Base-by-base conservation (phyloP, 306 rosid species). In the Medicago ruthenica region DNA sequence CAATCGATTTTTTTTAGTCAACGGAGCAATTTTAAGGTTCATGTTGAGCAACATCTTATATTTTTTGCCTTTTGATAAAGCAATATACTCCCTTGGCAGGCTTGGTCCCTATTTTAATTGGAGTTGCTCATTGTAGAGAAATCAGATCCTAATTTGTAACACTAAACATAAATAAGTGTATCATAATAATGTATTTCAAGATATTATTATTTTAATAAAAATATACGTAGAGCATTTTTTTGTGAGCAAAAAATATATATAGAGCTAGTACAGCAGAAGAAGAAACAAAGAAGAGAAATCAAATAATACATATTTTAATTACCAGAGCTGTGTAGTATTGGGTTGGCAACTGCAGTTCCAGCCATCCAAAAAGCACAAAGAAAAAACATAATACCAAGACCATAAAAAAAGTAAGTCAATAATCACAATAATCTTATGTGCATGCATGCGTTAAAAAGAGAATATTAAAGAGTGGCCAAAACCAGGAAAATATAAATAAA, bases 301-400 rank as follows among this genome's bases (percentile, higher is more conserved):
- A n/a, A n/a, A 47, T 47, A 47, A 47, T 47, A 14, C 0, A 9
- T 55, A 70, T 8, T 83, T 65, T 59, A 67, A 48, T 80, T 86
- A 95, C 99, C 96, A 95, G 90, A 78, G 97, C 99, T 53, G 97
- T 95, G 70, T 95, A 95, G 72, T 79, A 91, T 69, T 95, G 99
- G 54, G 99, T 95, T 0, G 97, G 99, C 82, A 95, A 68, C 99
- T 95, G 93, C 86, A 83, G 44, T 71, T 18, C 71, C 82, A 82
- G 51, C 75, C 77, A 78, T 75, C 51, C 51, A 69, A 50, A 76
- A 44, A 44, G 50, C 39, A 53, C 2, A 27, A 13, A n/a, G 37
- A 31, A 13, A 13, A 24, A 24, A 24, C 27, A 27, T 27, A n/a
- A 59, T 9, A 1, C 48, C 37, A 44, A 70, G n/a, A 54, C 27